A percentile compares a stretch with the other conserved stretches of the same genome.
Conservation (phyloP, 768 basidiomycete genomes). For the Serendipita indica region DNA sequence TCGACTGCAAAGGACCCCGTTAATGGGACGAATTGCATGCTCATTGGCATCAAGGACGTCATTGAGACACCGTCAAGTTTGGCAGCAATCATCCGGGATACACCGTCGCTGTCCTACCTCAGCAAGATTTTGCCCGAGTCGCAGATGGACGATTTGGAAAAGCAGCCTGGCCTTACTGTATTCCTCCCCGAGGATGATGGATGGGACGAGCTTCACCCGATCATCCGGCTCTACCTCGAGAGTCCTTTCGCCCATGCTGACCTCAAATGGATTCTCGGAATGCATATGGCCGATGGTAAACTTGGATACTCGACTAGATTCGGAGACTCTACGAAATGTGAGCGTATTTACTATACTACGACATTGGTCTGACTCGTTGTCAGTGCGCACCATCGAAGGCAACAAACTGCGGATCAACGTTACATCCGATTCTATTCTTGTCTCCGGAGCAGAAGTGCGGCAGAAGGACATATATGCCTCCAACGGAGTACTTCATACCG, state of each 20-base stretch:
- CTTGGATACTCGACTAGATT: not conserved
- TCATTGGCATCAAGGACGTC: slow-evolving; percentile 62
- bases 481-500: slow-evolving; percentile 87
- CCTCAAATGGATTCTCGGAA: slow-evolving; percentile 56
- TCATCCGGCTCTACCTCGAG: slow-evolving; percentile 79
- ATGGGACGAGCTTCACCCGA: slow-evolving; percentile 58
- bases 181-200: slow-evolving; percentile 82
- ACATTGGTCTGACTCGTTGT: not conserved
- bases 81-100: slow-evolving; percentile 46
- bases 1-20: slow-evolving; percentile 42
- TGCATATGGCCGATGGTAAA: slow-evolving; percentile 51
- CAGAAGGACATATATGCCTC: slow-evolving; percentile 81
- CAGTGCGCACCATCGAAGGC: slow-evolving; percentile 41
- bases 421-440: slow-evolving; percentile 32
- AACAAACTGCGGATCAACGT: slow-evolving; percentile 44
- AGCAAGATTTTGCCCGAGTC: slow-evolving; percentile 51
- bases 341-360: not conserved
- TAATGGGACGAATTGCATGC: slow-evolving; percentile 57
- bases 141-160: slow-evolving; percentile 41
- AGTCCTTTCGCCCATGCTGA: slow-evolving; percentile 77
- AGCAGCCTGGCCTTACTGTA: slow-evolving; percentile 60
- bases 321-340: not conserved
- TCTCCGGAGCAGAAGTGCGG: slow-evolving; percentile 45
- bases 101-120: slow-evolving; percentile 57
- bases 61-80: slow-evolving; percentile 61